These are phyloP conservation scores for Globisporangium viniferum DNA, from an alignment of 352 stramenopile genomes.

Conservation along the genomic window DNA sequence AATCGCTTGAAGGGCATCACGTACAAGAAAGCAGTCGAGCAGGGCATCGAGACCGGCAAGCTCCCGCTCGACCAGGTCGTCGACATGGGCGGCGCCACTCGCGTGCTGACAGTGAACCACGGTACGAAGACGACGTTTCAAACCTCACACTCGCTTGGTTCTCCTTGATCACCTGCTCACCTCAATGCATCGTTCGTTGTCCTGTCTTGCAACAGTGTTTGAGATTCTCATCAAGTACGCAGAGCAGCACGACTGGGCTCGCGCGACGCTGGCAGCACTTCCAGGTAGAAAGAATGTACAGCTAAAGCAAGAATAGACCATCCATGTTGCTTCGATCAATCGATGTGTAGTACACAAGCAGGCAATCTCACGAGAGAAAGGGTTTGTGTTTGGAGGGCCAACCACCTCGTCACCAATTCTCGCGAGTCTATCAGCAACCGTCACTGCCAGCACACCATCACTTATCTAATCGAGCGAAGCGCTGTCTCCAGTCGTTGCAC, in stretches of 20 bases:
- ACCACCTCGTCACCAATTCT: background rate
- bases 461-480: slow-evolving; percentile 57
- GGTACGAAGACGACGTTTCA: slow-evolving; percentile 28
- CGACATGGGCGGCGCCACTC: slow-evolving; percentile 66
- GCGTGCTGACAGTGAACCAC: slow-evolving; percentile 88
- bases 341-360: background rate
- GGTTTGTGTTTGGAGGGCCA: background rate
- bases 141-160: background rate
- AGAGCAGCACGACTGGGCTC: slow-evolving; percentile 70
- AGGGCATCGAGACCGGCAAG: slow-evolving; percentile 91
- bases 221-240: slow-evolving; percentile 75
- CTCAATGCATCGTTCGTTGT: background rate
- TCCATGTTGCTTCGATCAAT: slow-evolving; percentile 13
- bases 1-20: slow-evolving; percentile 95
- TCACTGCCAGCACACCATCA: slow-evolving; percentile 19
- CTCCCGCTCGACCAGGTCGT: slow-evolving; percentile 88
- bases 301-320: slow-evolving; percentile 35
- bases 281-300: slow-evolving; percentile 68
- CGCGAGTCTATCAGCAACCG: slow-evolving; percentile 1
- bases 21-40: slow-evolving; percentile 87
- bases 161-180: background rate
- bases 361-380: background rate
- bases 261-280: slow-evolving; percentile 64
- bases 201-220: slow-evolving; percentile 44
- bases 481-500: slow-evolving; percentile 76